phyloP scores from a whole-genome alignment of 164 flowering plant species.

The Dillenia turbinata region DNA sequence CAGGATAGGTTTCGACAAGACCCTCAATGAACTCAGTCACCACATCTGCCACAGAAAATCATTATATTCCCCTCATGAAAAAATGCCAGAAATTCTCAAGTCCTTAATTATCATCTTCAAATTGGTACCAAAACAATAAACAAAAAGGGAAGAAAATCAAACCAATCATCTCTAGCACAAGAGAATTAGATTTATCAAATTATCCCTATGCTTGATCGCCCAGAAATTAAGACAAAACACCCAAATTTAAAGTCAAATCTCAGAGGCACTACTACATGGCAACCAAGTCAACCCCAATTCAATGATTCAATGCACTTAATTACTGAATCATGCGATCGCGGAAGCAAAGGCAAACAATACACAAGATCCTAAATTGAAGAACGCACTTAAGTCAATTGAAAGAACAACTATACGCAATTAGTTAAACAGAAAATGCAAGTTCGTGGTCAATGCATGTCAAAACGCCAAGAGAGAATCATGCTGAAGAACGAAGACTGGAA shows the following conservation, averaged over 20 bases:
- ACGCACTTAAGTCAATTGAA: background rate
- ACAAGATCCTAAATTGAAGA: background rate
- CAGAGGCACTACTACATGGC: too few species aligned
- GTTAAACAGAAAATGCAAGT: background rate
- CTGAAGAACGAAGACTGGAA: background rate
- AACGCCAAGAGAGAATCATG: background rate
- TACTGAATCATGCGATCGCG: too few species aligned
- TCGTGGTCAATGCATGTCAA: background rate
- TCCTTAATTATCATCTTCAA: background rate
- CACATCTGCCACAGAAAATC: slow-evolving; percentile 50
- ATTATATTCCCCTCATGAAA: background rate
- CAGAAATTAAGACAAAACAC: background rate
- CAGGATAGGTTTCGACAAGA: slow-evolving; percentile 85
- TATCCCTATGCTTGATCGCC: background rate
- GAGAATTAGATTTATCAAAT: background rate
- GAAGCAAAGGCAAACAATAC: too few species aligned
- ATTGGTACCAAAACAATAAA: background rate
- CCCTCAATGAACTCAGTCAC: slow-evolving; percentile 95
- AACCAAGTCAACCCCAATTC: too few species aligned
- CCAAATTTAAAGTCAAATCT: too few species aligned
- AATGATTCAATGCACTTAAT: too few species aligned
- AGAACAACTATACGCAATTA: background rate
- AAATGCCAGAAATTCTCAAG: background rate
- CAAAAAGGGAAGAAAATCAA: background rate
- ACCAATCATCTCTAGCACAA: background rate